A percentile compares a stretch with the other conserved stretches of the same genome.
These are phyloP conservation scores for Coemansia sp. DNA, from an alignment of 192 early-diverging fungal genomes.

Conservation along the genomic window DNA sequence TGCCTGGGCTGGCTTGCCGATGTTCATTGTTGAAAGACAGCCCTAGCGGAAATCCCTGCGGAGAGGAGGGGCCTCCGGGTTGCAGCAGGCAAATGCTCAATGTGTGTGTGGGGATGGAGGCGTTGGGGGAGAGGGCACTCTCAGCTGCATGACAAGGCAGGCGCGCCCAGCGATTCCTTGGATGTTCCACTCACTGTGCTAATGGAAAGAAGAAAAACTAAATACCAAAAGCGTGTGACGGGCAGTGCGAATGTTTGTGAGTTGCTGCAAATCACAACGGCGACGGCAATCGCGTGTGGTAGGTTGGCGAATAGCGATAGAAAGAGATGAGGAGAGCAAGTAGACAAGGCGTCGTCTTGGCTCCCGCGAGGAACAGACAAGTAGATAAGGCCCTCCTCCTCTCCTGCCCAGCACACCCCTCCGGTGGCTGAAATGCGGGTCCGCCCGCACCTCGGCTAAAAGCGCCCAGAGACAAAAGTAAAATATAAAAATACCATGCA, in stretches of 20 bases:
- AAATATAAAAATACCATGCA: too few relatives aligned
- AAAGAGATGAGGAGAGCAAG: not conserved
- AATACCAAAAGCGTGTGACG: not conserved
- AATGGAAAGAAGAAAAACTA: not conserved
- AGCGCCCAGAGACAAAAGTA: not conserved
- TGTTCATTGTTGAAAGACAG: not conserved
- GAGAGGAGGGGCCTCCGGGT: not conserved
- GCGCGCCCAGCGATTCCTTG: not conserved
- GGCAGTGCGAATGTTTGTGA: too few relatives aligned
- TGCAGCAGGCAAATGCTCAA: not conserved
- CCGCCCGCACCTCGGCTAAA: constrained; percentile 5
- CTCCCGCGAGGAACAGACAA: not conserved
- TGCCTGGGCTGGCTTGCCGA: not conserved
- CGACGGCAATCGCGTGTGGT: not conserved
- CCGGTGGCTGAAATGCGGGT: not conserved
- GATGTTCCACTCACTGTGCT: not conserved
- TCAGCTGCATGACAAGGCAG: constrained; percentile 5
- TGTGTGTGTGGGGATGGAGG: not conserved
- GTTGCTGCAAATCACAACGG: not conserved
- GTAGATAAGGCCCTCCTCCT: not conserved
- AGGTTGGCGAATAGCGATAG: not conserved
- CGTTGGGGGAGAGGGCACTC: constrained; percentile 3
- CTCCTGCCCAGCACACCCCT: too few relatives aligned
- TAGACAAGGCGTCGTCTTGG: not conserved
- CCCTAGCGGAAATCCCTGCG: constrained; percentile 9